Percentiles rank a stretch among this genome's conserved stretches.
Conservation (phyloP, 1,139 yeast genomes). For the Yamadazyma oceani region DNA sequence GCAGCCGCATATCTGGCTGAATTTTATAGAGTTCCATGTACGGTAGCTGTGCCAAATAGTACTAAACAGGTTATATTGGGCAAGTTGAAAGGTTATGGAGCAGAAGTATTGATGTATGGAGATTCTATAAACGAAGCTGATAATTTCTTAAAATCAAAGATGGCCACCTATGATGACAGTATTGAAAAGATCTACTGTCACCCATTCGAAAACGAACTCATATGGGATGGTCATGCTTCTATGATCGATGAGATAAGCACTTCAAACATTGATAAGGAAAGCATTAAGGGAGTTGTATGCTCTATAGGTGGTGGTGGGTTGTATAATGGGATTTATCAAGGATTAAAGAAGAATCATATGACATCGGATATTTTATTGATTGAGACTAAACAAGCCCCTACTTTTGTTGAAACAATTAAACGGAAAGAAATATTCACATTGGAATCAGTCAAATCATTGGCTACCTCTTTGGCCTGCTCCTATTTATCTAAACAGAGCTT, state of each 20-base stretch:
- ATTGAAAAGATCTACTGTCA: slow-evolving; percentile 37
- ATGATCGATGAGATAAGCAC: slow-evolving; percentile 32
- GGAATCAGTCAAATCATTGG: slow-evolving; percentile 31
- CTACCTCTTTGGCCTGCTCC: slow-evolving; percentile 44
- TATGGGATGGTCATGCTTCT: slow-evolving; percentile 44
- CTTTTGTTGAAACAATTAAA: slow-evolving; percentile 33
- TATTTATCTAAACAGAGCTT: slow-evolving; percentile 33
- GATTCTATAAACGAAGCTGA: slow-evolving; percentile 41
- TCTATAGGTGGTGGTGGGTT: slow-evolving; percentile 48
- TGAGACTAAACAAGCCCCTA: slow-evolving; percentile 43
- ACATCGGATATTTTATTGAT: slow-evolving; percentile 29
- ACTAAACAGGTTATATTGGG: slow-evolving; percentile 28
- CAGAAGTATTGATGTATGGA: slow-evolving; percentile 33
- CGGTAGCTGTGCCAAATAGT: slow-evolving; percentile 38
- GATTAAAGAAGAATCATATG: slow-evolving; percentile 23
- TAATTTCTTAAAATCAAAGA: slow-evolving; percentile 22
- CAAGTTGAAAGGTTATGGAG: slow-evolving; percentile 26
- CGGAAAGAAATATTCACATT: slow-evolving; percentile 29
- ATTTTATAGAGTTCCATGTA: slow-evolving; percentile 29
- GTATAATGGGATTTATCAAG: slow-evolving; percentile 38
- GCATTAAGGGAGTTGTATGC: slow-evolving; percentile 37
- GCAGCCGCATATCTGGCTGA: slow-evolving; percentile 43
- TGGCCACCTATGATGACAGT: slow-evolving; percentile 19
- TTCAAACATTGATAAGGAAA: slow-evolving; percentile 21
- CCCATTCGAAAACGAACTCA: slow-evolving; percentile 38